Percentiles rank a stretch among this genome's conserved stretches.
Evolutionary conservation across 2,329 filamentous ascomycete genomes (phyloP).

Genomic region (Xylaria digitata): DNA sequence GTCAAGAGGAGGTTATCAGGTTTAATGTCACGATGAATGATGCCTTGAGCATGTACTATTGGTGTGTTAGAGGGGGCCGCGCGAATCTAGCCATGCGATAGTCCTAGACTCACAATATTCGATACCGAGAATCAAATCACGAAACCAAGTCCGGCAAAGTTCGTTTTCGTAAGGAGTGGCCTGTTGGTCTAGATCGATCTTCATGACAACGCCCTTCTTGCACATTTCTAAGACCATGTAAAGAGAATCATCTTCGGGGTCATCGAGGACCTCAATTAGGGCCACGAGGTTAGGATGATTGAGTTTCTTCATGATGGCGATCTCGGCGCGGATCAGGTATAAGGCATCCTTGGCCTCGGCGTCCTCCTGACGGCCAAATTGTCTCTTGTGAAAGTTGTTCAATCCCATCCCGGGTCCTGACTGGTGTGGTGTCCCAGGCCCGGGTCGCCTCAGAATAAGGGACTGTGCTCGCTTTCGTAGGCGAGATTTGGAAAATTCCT

Average conservation of each 20-base stretch:
- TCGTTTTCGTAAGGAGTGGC: slow-evolving; percentile 87
- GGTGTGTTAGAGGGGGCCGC: slow-evolving; percentile 38
- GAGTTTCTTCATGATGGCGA: slow-evolving; percentile 99
- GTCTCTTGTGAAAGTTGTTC: slow-evolving; percentile 45
- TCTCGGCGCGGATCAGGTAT: slow-evolving; percentile 92
- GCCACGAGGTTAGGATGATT: slow-evolving; percentile 94
- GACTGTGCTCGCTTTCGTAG: slow-evolving; percentile 91
- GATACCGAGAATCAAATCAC: slow-evolving; percentile 92
- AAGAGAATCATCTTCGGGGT: slow-evolving; percentile 92
- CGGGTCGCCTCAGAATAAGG: slow-evolving; percentile 74
- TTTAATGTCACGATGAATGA: slow-evolving; percentile 97
- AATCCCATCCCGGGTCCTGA: slow-evolving; percentile 47
- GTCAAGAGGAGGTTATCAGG: slow-evolving; percentile 95
- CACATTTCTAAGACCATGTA: slow-evolving; percentile 99
- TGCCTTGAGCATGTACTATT: slow-evolving; percentile 88
- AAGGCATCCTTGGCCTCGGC: slow-evolving; percentile 77
- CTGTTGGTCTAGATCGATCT: slow-evolving; percentile 85
- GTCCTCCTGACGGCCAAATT: slow-evolving; percentile 57
- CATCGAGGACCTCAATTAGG: slow-evolving; percentile 93
- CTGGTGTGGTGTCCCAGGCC: slow-evolving; percentile 57
- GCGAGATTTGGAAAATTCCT: slow-evolving; percentile 95
- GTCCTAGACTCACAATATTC: slow-evolving; percentile 77
- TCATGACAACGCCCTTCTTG: slow-evolving; percentile 97
- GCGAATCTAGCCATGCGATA: not conserved
- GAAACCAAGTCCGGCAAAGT: slow-evolving; percentile 88